phyloP scores from a whole-genome alignment of 768 basidiomycete species.

The Macrolepiota dolichaula region DNA sequence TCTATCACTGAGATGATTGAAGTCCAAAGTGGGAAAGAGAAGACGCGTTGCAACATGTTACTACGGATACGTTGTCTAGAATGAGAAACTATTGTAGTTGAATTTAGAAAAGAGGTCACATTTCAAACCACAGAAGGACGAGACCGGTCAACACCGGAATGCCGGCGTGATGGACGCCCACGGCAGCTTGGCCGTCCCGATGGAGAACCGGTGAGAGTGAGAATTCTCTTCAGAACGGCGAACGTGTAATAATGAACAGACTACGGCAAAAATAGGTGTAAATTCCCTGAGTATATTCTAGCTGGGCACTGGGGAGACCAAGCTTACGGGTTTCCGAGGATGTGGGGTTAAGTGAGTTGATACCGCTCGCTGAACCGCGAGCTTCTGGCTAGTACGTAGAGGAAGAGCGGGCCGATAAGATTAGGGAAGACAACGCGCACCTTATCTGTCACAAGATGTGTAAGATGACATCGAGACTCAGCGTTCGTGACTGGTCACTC shows the following conservation, averaged over 20 bases:
- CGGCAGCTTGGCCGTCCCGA: conserved; percentile 11
- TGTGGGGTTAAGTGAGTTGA: background rate
- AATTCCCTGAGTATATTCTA: background rate
- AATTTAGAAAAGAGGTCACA: background rate
- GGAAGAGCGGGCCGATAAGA: conserved; percentile 5
- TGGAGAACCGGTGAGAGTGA: conserved; percentile 24
- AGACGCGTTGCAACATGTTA: background rate
- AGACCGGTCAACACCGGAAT: conserved; percentile 9
- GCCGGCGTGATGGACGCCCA: conserved; percentile 11
- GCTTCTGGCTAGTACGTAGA: background rate
- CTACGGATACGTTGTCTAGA: background rate
- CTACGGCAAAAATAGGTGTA: background rate
- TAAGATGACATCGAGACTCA: conserved; percentile 7
- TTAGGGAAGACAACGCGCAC: conserved; percentile 16
- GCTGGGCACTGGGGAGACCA: background rate
- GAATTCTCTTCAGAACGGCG: conserved; percentile 13
- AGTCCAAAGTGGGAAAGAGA: background rate
- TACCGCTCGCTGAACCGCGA: background rate
- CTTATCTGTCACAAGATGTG: conserved; percentile 13
- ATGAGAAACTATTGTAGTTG: background rate
- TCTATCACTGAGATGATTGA: background rate
- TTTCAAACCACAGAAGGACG: background rate
- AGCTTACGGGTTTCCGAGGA: background rate
- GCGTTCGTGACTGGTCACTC: conserved; percentile 1
- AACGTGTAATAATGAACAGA: conserved; percentile 8